These are phyloP conservation scores for Conringia planisiliqua DNA, from an alignment of 345 rosid genomes.

Conservation along the genomic window DNA sequence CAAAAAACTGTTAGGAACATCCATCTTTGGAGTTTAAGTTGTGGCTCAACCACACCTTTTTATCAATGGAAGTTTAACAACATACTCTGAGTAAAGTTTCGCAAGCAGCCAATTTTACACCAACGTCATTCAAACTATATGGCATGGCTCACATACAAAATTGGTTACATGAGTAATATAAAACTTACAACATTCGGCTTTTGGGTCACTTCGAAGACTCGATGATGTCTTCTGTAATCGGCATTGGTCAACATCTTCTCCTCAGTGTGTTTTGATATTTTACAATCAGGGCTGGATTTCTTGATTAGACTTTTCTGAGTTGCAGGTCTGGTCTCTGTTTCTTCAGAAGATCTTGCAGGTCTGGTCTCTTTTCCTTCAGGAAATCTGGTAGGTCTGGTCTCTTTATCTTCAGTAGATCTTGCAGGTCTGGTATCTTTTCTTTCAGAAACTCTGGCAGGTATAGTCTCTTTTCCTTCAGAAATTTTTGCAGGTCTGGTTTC, in stretches of 20 bases:
- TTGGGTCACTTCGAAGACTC: conserved; percentile 37
- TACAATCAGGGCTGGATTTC: conserved; percentile 32
- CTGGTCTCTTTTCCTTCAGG: background rate
- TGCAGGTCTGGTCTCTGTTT: too few relatives aligned
- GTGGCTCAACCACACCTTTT: background rate
- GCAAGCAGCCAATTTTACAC: background rate
- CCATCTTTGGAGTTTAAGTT: background rate
- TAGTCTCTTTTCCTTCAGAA: conserved; percentile 6
- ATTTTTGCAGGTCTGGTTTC: background rate
- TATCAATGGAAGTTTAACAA: conserved; percentile 2
- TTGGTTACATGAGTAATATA: background rate
- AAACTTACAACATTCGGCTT: conserved; percentile 58
- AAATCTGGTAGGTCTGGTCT: background rate
- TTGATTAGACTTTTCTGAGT: conserved; percentile 22
- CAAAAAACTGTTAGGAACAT: conserved; percentile 2
- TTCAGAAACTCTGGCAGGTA: background rate
- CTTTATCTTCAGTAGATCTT: background rate
- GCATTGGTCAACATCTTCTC: conserved; percentile 29
- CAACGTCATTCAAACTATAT: background rate
- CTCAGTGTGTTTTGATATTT: conserved; percentile 21
- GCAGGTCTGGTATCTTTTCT: background rate
- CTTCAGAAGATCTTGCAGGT: background rate
- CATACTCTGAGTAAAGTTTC: background rate
- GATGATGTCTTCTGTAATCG: conserved; percentile 18
- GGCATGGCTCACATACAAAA: background rate